Conservation (phyloP, 1,284 basidiomycete genomes). For the Chiua sp. region DNA sequence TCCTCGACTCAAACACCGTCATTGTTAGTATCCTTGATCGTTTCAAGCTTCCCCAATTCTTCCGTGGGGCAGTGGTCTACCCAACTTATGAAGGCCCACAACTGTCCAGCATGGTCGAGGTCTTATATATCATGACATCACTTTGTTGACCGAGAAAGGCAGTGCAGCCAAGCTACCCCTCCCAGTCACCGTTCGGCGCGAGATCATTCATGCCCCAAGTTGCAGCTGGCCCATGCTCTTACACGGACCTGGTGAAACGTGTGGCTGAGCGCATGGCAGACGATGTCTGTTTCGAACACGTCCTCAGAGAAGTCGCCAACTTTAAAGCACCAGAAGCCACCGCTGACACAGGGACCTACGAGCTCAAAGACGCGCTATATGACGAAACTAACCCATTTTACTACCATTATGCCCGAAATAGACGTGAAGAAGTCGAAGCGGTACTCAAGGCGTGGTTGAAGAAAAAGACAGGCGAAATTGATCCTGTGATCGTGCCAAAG, state of each 20-base stretch:
- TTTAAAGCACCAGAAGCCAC: conserved; percentile 85
- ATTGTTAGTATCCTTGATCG: conserved; percentile 90
- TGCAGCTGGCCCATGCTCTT: conserved; percentile 87
- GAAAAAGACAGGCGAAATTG: conserved; percentile 64
- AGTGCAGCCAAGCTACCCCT: conserved; percentile 77
- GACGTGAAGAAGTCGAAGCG: conserved; percentile 92
- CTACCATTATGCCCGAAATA: conserved; percentile 95
- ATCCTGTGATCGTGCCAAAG: conserved; percentile 80
- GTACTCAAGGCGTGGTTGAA: conserved; percentile 74
- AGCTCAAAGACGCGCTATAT: conserved; percentile 84
- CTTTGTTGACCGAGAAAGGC: conserved; percentile 85
- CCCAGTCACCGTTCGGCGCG: conserved; percentile 73
- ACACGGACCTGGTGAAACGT: conserved; percentile 92
- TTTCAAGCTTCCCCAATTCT: conserved; percentile 84
- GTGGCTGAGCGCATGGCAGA: conserved; percentile 92
- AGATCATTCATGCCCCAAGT: conserved; percentile 94
- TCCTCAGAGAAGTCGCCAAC: conserved; percentile 80
- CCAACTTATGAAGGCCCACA: conserved; percentile 74
- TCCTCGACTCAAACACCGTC: conserved; percentile 82
- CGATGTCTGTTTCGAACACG: conserved; percentile 83
- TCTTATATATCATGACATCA: conserved; percentile 89
- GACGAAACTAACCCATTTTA: conserved; percentile 96
- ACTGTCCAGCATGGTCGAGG: conserved; percentile 88
- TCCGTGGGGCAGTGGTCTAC: conserved; percentile 66
- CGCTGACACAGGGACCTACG: conserved; percentile 85